Base-by-base conservation (phyloP, 2,329 filamentous ascomycete genomes). In the Trichoderma cornu-damae region DNA sequence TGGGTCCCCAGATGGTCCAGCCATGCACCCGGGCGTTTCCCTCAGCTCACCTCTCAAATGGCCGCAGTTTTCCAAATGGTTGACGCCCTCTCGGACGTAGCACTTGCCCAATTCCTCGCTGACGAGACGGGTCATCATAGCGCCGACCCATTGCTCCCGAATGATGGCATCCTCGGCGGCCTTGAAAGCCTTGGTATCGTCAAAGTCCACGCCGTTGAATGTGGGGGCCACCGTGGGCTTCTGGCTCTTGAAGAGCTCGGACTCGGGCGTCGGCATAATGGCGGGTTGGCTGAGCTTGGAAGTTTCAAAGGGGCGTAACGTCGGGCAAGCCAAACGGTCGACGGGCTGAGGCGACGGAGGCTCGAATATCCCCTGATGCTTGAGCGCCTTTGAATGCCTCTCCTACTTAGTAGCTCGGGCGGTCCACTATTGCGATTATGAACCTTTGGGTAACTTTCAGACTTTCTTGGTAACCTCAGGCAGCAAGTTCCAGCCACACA, bases 11-110 rank as follows among this genome's bases (percentile, higher is more conserved):
- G 22, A 18, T 22, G 2, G 22, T n/a, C 12, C n/a, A 26, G 6
- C 30, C 14, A 24, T 18, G 9, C 34, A 24, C 2, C 30, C 34
- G 5, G 16, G 32, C n/a, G 16, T 22, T 22, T 18, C 22, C 42
- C 18, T 18, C 50, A 50, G 77, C 87, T 79, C 72, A 94, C 89
- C 89, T 87, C 89, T 81, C 74, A 93, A 73, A 67, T 82, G 78
- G 63, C 88, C 89, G 73, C 89, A 94, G 77, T 93, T 94, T 80
- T 93, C 89, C 72, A 94, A 75, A 72, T 94, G 89, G 73, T 94
- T 94, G 64, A 92, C 88, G 57, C 89, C 90, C 75, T 94, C 88
- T 65, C 84, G 80, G 73, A 85, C 84, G 75, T 94, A 94, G 79
- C 89, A 94, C 77, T 90, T 93, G 73, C 86, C 81, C 77, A 94